phyloP scores from a whole-genome alignment of 106 monocot species.

The Phalaenopsis aphrodite region DNA sequence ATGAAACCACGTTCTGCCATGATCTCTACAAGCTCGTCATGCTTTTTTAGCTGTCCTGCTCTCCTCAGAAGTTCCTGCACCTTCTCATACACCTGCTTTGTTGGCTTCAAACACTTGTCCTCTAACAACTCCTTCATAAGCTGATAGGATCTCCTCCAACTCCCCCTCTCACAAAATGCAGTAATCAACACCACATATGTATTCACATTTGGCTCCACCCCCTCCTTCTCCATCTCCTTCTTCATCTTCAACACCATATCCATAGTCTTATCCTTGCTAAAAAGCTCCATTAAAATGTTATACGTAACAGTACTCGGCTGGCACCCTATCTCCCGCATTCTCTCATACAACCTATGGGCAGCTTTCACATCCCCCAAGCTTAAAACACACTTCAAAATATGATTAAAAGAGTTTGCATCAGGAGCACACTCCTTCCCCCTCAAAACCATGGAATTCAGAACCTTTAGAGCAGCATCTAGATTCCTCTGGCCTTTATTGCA shows the following conservation, averaged over 20 bases:
- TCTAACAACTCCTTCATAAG: slow-evolving; percentile 87
- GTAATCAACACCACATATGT: slow-evolving; percentile 64
- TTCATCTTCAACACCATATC: slow-evolving; percentile 94
- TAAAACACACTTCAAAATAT: slow-evolving; percentile 48
- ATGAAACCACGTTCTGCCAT: slow-evolving; percentile 69
- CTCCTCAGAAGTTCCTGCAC: slow-evolving; percentile 47
- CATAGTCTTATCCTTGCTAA: slow-evolving; percentile 62
- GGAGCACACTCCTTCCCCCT: slow-evolving; percentile 48
- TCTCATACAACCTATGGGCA: slow-evolving; percentile 52
- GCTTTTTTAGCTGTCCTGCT: slow-evolving; percentile 72
- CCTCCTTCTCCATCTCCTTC: slow-evolving; percentile 85
- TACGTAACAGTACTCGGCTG: slow-evolving; percentile 63
- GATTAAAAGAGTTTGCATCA: slow-evolving; percentile 74
- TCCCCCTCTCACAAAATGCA: slow-evolving; percentile 70
- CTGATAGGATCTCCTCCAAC: slow-evolving; percentile 71
- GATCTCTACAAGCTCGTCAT: slow-evolving; percentile 65
- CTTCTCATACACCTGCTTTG: slow-evolving; percentile 28
- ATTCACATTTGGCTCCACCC: slow-evolving; percentile 83
- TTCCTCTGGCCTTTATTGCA: slow-evolving; percentile 55
- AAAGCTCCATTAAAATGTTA: slow-evolving; percentile 71
- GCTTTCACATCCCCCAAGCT: slow-evolving; percentile 50
- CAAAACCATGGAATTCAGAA: slow-evolving; percentile 55
- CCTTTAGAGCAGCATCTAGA: slow-evolving; percentile 74
- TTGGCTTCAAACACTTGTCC: slow-evolving; percentile 67
- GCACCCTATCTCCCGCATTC: slow-evolving; percentile 69